Percentiles rank a stretch among this genome's conserved stretches.
phyloP scores from a whole-genome alignment of 306 rosid genomes.

The Castanea sativa region DNA sequence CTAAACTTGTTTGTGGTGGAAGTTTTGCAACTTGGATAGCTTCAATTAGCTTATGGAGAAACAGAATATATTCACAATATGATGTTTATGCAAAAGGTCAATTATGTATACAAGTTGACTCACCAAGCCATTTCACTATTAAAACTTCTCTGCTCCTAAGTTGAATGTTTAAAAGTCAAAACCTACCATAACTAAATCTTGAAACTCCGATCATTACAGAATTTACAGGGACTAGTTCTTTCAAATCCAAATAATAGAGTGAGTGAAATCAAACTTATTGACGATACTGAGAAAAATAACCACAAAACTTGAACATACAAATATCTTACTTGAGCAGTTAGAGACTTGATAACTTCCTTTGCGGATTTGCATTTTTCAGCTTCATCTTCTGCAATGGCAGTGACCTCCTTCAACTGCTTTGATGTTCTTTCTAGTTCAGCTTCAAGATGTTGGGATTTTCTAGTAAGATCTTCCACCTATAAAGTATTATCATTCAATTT shows the following conservation, averaged over 20 bases:
- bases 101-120: not conserved
- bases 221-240: slow-evolving; percentile 8
- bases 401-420: slow-evolving; percentile 71
- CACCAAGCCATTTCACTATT: not conserved
- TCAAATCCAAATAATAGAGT: slow-evolving; percentile 15
- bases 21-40: not conserved
- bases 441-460: slow-evolving; percentile 69
- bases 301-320: slow-evolving; percentile 14
- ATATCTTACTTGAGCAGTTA: slow-evolving; percentile 75
- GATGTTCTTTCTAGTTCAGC: slow-evolving; percentile 73
- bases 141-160: not conserved
- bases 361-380: slow-evolving; percentile 89
- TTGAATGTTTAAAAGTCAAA: not conserved
- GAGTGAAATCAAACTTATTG: slow-evolving; percentile 7
- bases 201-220: not conserved
- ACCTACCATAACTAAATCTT: not conserved
- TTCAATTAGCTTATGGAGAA: not conserved
- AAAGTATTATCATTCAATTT: slow-evolving; percentile 17
- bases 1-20: not conserved
- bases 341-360: slow-evolving; percentile 83
- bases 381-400: slow-evolving; percentile 79
- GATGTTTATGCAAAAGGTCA: not conserved
- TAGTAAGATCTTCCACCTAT: slow-evolving; percentile 78
- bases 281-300: slow-evolving; percentile 10
- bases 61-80: not conserved